Percentiles rank a stretch among this genome's conserved stretches.
Conservation (phyloP, 768 basidiomycete genomes). For the Russula sp. region DNA sequence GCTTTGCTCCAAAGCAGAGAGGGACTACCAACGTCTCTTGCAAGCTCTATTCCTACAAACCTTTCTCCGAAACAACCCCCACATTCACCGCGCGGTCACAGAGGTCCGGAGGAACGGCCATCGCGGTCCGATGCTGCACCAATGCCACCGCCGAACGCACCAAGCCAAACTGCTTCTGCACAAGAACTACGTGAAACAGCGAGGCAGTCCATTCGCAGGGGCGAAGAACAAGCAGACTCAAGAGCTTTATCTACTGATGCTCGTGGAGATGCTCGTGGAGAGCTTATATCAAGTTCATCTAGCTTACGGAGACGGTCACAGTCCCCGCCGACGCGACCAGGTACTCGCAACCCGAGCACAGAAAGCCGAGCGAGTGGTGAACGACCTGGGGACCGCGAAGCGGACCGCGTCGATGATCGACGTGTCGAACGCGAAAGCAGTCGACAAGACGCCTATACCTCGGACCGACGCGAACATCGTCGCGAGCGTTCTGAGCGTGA, state of each 20-base stretch:
- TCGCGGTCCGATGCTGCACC: conserved; percentile 42
- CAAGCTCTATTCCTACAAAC: conserved; percentile 28
- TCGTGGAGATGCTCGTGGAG: too few species aligned
- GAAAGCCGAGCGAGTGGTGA: conserved; percentile 74
- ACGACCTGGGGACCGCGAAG: conserved; percentile 55
- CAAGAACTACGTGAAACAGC: conserved; percentile 81
- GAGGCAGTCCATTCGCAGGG: conserved; percentile 49
- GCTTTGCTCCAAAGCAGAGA: conserved; percentile 25
- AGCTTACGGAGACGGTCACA: conserved; percentile 56
- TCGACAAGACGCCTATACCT: conserved; percentile 43
- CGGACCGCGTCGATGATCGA: conserved; percentile 50
- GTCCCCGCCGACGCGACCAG: conserved; percentile 63
- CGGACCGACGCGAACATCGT: conserved; percentile 32
- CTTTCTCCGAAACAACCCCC: conserved; percentile 37
- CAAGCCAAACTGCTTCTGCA: conserved; percentile 75
- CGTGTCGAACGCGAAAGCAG: conserved; percentile 50
- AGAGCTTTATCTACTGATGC: conserved; percentile 25
- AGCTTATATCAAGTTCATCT: conserved; percentile 53
- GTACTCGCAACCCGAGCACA: conserved; percentile 64
- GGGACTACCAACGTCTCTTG: conserved; percentile 27
- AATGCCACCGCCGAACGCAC: conserved; percentile 77
- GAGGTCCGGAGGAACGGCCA: conserved; percentile 43
- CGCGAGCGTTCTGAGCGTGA: conserved; percentile 45
- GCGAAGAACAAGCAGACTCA: conserved; percentile 42
- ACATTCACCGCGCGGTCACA: conserved; percentile 42